Base-by-base conservation (phyloP, 495 filamentous ascomycete genomes). In the Aspergillus asperescens region DNA sequence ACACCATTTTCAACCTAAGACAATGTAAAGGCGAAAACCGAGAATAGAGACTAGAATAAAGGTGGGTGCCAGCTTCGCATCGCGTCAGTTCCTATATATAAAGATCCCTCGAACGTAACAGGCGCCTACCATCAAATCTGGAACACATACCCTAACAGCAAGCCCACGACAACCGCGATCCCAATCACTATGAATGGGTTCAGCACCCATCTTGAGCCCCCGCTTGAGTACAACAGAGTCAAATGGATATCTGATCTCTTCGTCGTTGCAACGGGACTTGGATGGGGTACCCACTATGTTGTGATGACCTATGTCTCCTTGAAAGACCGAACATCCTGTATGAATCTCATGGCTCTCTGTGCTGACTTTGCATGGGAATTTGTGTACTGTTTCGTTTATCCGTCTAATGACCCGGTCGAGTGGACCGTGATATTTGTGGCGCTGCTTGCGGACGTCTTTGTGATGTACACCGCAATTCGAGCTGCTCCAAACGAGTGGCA, bases 101-200 rank as follows among this genome's bases (percentile, higher is more conserved):
- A n/a, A n/a, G n/a, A n/a, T n/a, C n/a, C n/a, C n/a, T n/a, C n/a
- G n/a, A n/a, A n/a, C n/a, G n/a, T n/a, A n/a, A n/a, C n/a, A n/a
- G n/a, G n/a, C n/a, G n/a, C n/a, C n/a, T n/a, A n/a, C n/a, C n/a
- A n/a, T n/a, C n/a, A n/a, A n/a, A n/a, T n/a, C n/a, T n/a, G n/a
- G n/a, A n/a, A n/a, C n/a, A n/a, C n/a, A n/a, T n/a, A n/a, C n/a
- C n/a, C n/a, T n/a, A n/a, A n/a, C n/a, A n/a, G n/a, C n/a, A n/a
- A n/a, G n/a, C n/a, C n/a, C n/a, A n/a, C n/a, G n/a, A n/a, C n/a
- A n/a, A n/a, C n/a, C n/a, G n/a, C n/a, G n/a, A n/a, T n/a, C n/a
- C n/a, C n/a, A n/a, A n/a, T n/a, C n/a, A n/a, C n/a, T n/a, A n/a
- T 60, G 53, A 53, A 54, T 43, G 53, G 48, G 6, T 60, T 60